These are phyloP conservation scores for Trichophyton mentagrophytes DNA, from an alignment of 2,329 filamentous ascomycete genomes.

Conservation along the genomic window DNA sequence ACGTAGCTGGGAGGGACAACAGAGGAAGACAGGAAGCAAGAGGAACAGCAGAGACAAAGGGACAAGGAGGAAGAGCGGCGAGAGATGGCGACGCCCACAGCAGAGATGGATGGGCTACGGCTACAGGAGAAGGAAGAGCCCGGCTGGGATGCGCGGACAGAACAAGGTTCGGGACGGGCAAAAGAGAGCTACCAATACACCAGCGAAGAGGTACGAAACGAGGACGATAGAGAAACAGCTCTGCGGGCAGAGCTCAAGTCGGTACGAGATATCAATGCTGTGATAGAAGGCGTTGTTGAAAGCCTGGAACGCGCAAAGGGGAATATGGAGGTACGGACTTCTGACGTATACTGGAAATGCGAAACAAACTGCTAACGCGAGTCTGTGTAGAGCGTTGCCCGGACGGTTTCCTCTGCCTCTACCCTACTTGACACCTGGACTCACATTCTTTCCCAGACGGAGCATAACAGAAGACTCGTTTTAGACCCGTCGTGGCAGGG, in stretches of 20 bases:
- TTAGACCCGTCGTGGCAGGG: conserved; percentile 84
- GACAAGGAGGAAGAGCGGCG: no score
- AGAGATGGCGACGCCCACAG: conserved; percentile 9
- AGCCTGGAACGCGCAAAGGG: conserved; percentile 37
- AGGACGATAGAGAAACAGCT: conserved; percentile 52
- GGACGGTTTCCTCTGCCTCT: conserved; percentile 76
- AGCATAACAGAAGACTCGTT: conserved; percentile 89
- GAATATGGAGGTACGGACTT: conserved; percentile 36
- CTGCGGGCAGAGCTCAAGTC: conserved; percentile 69
- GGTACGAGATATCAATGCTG: conserved; percentile 73
- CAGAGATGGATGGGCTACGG: conserved; percentile 12
- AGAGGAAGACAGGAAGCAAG: not conserved
- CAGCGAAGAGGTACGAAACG: conserved; percentile 27
- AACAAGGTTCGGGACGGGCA: conserved; percentile 9
- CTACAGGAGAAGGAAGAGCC: conserved; percentile 8
- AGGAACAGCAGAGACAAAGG: not conserved
- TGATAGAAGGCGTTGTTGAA: conserved; percentile 52
- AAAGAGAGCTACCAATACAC: conserved; percentile 5
- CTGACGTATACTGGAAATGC: not conserved
- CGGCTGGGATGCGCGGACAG: conserved; percentile 4
- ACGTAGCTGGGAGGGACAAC: not conserved
- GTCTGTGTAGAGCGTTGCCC: conserved; percentile 56
- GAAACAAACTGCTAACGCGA: not conserved
- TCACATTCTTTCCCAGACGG: conserved; percentile 86
- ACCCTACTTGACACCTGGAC: conserved; percentile 91